Conservation (phyloP, 2,329 filamentous ascomycete genomes). For the Rutstroemia sydowiana region DNA sequence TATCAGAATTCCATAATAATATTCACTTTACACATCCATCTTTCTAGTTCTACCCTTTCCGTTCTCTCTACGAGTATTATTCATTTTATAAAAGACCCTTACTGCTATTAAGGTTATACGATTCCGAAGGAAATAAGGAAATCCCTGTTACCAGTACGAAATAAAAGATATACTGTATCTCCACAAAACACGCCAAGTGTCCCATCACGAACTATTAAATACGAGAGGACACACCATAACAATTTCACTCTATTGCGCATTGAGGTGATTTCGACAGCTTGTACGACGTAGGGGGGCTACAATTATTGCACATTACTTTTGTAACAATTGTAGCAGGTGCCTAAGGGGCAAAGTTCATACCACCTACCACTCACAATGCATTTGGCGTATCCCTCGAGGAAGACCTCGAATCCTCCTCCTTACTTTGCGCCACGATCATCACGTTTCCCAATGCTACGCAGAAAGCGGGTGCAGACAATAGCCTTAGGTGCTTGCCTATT, state of each 20-base stretch:
- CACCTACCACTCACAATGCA: slow-evolving; percentile 56
- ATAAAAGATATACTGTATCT: slow-evolving; percentile 4
- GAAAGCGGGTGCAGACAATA: slow-evolving; percentile 54
- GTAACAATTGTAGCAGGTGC: slow-evolving; percentile 9
- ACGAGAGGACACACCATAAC: slow-evolving; percentile 9
- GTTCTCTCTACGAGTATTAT: too few relatives aligned
- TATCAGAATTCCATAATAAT: too few relatives aligned
- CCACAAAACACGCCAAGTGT: slow-evolving; percentile 11
- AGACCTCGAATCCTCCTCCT: slow-evolving; percentile 67
- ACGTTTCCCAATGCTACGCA: slow-evolving; percentile 47
- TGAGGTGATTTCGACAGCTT: not conserved
- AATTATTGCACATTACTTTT: slow-evolving; percentile 6
- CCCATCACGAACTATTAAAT: slow-evolving; percentile 1
- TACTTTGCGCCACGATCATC: slow-evolving; percentile 54
- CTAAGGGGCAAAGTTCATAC: slow-evolving; percentile 10
- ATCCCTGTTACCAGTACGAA: not conserved
- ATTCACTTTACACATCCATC: too few relatives aligned
- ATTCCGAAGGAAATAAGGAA: not conserved
- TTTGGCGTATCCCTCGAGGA: slow-evolving; percentile 81
- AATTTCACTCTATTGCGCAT: slow-evolving; percentile 5
- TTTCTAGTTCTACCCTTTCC: too few relatives aligned
- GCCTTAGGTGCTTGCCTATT: slow-evolving; percentile 37
- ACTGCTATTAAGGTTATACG: not conserved
- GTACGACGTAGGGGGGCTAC: slow-evolving; percentile 9
- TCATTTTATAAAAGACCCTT: too few relatives aligned